Percentiles rank a stretch among this genome's conserved stretches.
Evolutionary conservation across 768 basidiomycete genomes (phyloP).

Genomic region (Grammothele lineata): DNA sequence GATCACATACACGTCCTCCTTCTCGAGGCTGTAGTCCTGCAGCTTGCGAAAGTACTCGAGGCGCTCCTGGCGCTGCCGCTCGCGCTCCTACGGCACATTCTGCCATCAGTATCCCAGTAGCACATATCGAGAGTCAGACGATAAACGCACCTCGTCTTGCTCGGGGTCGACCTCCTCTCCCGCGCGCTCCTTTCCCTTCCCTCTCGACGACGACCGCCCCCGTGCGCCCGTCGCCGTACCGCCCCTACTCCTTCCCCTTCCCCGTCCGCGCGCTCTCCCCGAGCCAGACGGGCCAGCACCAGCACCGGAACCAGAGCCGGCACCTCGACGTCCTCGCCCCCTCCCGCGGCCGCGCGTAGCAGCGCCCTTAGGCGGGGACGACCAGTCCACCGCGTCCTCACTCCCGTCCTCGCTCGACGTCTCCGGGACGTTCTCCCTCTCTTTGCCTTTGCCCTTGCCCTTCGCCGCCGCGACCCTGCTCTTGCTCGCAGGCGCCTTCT

Average conservation of each 20-base stretch:
- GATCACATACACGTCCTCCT: slow-evolving; percentile 34
- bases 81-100: slow-evolving; percentile 14
- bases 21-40: slow-evolving; percentile 23
- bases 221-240: slow-evolving; percentile 2
- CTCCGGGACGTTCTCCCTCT: slow-evolving; percentile 1
- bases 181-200: slow-evolving; percentile 13
- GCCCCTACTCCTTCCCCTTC: slow-evolving; percentile 4
- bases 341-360: background rate
- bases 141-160: slow-evolving; percentile 20
- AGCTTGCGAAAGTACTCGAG: slow-evolving; percentile 25
- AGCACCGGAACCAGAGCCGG: too few species aligned
- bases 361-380: slow-evolving; percentile 10
- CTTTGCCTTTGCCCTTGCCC: slow-evolving; percentile 8
- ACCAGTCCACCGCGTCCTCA: slow-evolving; percentile 5
- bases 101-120: too few species aligned
- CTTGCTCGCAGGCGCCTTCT: slow-evolving; percentile 4
- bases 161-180: slow-evolving; percentile 14
- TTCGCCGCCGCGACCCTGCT: background rate
- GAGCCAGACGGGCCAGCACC: too few species aligned
- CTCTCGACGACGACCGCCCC: slow-evolving; percentile 10
- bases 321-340: background rate
- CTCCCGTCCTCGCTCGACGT: slow-evolving; percentile 3
- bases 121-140: background rate
- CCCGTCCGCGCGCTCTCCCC: background rate
- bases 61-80: slow-evolving; percentile 19